These are phyloP conservation scores for Herpetomonas samuelpessoai DNA, from an alignment of 208 protist species.

Conservation along the genomic window DNA sequence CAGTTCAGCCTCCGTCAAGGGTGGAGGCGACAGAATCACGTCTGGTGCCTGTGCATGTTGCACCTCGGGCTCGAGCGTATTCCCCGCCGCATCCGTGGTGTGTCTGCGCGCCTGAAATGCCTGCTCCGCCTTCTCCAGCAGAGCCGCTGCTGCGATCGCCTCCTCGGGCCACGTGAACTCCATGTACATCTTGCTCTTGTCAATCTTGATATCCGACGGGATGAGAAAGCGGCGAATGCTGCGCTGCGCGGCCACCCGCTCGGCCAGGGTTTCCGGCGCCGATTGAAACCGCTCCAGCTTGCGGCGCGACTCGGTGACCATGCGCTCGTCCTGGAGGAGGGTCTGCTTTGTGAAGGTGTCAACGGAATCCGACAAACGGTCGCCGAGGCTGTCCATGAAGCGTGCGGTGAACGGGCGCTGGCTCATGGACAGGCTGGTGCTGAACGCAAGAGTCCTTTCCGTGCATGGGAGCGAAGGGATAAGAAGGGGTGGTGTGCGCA, in stretches of 20 bases:
- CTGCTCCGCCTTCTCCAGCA: background rate
- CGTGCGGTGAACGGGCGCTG: background rate
- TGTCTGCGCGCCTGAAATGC: conserved; percentile 1
- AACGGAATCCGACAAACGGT: conserved; percentile 15
- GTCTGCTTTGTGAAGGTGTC: conserved; percentile 19
- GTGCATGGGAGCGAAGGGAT: too few relatives aligned
- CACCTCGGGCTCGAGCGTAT: background rate
- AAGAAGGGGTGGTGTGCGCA: too few relatives aligned
- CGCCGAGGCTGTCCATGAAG: conserved; percentile 13
- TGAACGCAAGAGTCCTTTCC: too few relatives aligned
- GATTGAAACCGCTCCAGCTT: conserved; percentile 29
- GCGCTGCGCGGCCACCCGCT: conserved; percentile 61
- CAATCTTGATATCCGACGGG: conserved; percentile 49
- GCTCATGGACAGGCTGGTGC: too few relatives aligned
- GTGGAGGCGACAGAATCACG: too few relatives aligned
- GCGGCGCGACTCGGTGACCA: conserved; percentile 72
- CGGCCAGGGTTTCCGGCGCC: conserved; percentile 39
- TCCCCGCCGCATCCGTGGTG: conserved; percentile 1
- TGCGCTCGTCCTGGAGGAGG: conserved; percentile 38
- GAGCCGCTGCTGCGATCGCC: conserved; percentile 10
- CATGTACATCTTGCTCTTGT: conserved; percentile 55
- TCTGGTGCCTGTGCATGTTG: too few relatives aligned
- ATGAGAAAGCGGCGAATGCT: conserved; percentile 44
- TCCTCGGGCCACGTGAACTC: conserved; percentile 66
- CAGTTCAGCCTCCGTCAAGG: too few relatives aligned